These are phyloP conservation scores for Globisporangium nunn DNA, from an alignment of 352 stramenopile species.

Conservation along the genomic window DNA sequence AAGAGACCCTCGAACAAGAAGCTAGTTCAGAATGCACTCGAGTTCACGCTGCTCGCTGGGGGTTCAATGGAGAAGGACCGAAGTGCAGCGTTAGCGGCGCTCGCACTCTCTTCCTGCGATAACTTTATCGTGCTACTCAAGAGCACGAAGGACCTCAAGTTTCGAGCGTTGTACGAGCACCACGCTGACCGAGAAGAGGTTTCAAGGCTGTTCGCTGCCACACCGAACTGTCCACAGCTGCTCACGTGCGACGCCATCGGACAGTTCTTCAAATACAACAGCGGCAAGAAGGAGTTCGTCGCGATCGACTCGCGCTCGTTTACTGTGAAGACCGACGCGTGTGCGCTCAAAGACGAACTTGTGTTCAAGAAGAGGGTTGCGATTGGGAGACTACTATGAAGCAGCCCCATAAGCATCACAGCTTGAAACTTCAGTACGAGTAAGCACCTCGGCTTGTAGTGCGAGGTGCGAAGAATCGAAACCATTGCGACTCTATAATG, in stretches of 20 bases:
- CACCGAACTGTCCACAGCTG: constrained; percentile 17
- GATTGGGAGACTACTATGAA: constrained; percentile 5
- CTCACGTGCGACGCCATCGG: constrained; percentile 34
- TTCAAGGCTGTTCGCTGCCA: constrained; percentile 32
- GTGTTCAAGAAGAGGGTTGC: constrained; percentile 38
- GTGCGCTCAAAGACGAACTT: constrained; percentile 44
- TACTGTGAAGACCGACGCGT: constrained; percentile 70
- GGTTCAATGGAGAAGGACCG: constrained; percentile 56
- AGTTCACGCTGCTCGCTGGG: constrained; percentile 67
- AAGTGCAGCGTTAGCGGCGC: constrained; percentile 25
- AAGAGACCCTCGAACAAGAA: constrained; percentile 58
- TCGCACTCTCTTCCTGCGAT: constrained; percentile 39
- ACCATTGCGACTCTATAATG: too few species aligned
- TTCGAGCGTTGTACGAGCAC: constrained; percentile 66
- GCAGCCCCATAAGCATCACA: background rate
- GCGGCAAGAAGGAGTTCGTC: constrained; percentile 72
- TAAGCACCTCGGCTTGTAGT: background rate
- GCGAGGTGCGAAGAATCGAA: too few species aligned
- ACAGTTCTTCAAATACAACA: constrained; percentile 84
- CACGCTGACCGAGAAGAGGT: constrained; percentile 37
- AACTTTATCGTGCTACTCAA: constrained; percentile 79
- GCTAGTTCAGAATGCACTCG: constrained; percentile 74
- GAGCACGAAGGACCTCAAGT: constrained; percentile 64
- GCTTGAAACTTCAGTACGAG: background rate
- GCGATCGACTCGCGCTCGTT: constrained; percentile 58